Evolutionary conservation across 2,329 filamentous ascomycete species (phyloP).

Genomic region (Chaetomium sp.): DNA sequence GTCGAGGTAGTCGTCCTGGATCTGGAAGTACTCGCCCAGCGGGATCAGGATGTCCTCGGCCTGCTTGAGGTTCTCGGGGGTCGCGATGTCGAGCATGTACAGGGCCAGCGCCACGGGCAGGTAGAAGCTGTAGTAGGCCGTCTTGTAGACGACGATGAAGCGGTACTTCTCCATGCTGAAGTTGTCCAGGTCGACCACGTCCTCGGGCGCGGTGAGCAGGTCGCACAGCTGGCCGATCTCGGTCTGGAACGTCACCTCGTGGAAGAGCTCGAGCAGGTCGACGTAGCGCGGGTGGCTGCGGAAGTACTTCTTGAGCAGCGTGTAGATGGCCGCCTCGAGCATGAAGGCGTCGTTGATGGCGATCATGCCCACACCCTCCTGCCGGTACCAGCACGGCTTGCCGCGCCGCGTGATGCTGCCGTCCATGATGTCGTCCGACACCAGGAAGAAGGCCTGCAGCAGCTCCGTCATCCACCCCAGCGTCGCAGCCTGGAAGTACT

Average conservation of each 20-base stretch:
- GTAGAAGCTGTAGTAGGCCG: slow-evolving; percentile 99
- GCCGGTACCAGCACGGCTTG: slow-evolving; percentile 94
- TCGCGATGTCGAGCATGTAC: slow-evolving; percentile 81
- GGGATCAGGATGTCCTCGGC: slow-evolving; percentile 92
- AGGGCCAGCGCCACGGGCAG: slow-evolving; percentile 91
- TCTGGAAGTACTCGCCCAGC: slow-evolving; percentile 98
- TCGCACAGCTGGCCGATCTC: slow-evolving; percentile 95
- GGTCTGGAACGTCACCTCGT: slow-evolving; percentile 90
- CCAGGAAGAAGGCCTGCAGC: slow-evolving; percentile 97
- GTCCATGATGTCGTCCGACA: slow-evolving; percentile 99
- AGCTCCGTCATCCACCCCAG: slow-evolving; percentile 98
- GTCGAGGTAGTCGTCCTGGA: slow-evolving; percentile 98
- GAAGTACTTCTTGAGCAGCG: slow-evolving; percentile 92
- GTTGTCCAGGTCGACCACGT: slow-evolving; percentile 88
- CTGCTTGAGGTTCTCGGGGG: slow-evolving; percentile 83
- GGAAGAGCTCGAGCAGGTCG: slow-evolving; percentile 93
- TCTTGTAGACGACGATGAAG: slow-evolving; percentile 99
- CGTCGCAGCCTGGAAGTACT: slow-evolving; percentile 85
- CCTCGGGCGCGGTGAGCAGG: slow-evolving; percentile 92
- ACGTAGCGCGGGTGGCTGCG: slow-evolving; percentile 82
- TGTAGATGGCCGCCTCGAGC: slow-evolving; percentile 88
- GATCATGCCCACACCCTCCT: slow-evolving; percentile 86
- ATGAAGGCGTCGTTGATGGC: slow-evolving; percentile 99
- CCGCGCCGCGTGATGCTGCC: slow-evolving; percentile 90
- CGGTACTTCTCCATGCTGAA: slow-evolving; percentile 94